Evolutionary conservation across 2,329 filamentous ascomycete species (phyloP).

Genomic region (Tolypocladium inflatum): DNA sequence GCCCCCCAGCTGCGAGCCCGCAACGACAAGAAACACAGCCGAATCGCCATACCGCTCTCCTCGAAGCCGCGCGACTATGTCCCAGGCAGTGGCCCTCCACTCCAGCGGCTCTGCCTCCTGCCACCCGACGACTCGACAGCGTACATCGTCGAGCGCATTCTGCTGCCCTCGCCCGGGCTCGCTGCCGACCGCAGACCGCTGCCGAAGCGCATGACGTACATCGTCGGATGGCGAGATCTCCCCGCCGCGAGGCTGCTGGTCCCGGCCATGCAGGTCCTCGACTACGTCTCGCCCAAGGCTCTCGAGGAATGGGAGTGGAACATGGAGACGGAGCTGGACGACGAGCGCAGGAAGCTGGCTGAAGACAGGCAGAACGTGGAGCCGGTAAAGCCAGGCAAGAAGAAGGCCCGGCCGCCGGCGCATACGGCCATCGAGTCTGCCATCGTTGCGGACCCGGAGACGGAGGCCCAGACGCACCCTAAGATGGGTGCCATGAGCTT

Average conservation of each 20-base stretch:
- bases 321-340: slow-evolving; percentile 31
- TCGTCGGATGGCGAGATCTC: slow-evolving; percentile 44
- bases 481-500: slow-evolving; percentile 24
- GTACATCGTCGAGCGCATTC: slow-evolving; percentile 45
- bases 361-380: slow-evolving; percentile 12
- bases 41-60: not conserved
- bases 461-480: slow-evolving; percentile 10
- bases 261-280: slow-evolving; percentile 36
- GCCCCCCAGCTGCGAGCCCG: not conserved
- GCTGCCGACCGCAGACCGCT: slow-evolving; percentile 24
- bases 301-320: slow-evolving; percentile 48
- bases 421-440: slow-evolving; percentile 13
- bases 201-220: slow-evolving; percentile 39
- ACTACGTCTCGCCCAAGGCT: slow-evolving; percentile 48
- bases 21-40: not conserved
- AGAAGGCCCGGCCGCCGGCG: slow-evolving; percentile 18
- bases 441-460: slow-evolving; percentile 16
- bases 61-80: slow-evolving; percentile 24
- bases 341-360: slow-evolving; percentile 20
- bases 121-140: slow-evolving; percentile 41
- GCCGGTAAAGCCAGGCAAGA: slow-evolving; percentile 3
- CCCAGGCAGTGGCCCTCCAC: slow-evolving; percentile 36
- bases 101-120: slow-evolving; percentile 36
- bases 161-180: slow-evolving; percentile 28
- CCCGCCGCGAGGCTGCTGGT: slow-evolving; percentile 38